Evolutionary conservation across 768 basidiomycete species (phyloP), one percentile per base, ranked within the genome.

Genomic region (Terana coerulea): DNA sequence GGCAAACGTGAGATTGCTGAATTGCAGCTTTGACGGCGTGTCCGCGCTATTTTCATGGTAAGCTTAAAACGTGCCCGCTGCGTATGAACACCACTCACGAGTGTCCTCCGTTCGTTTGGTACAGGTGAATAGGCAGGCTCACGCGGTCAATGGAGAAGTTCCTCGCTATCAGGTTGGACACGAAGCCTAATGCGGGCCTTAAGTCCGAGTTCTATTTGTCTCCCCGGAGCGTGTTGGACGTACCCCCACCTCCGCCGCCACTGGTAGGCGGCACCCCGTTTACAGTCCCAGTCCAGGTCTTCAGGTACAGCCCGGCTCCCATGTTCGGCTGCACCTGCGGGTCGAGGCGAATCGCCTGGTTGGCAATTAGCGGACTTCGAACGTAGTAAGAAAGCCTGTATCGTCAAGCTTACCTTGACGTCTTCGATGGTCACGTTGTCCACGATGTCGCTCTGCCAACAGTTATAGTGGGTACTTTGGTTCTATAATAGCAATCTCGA

Each of bases 271-370:
- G 80, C 8, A 63, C 62, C 2, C 81, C 79, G 52, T 78, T 72
- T 10, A 76, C 70, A 2, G 72, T 68, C 2, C 74, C 78, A 26
- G 73, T 73, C 78, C 79, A 82, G 0, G 77, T 73, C 63, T 82
- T 81, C 63, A 80, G 74, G 63, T 79, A 81, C 5, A 79, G 78
- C 22, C 78, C 81, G 47, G 71, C 74, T 1, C 61, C 67, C 78
- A 81, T 81, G 64, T 79, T 77, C 11, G 80, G 80, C 58, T 83
- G 80, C 8, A 78, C 68, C 17, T 64, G 64, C 1, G 75, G 59
- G 52, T 74, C 68, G 21, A 81, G 71, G 6, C 79, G 74, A 21
- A 75, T 65, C 54, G 80, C 68, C 76, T 79, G 42, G 9, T n/a
- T n/a, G n/a, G n/a, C n/a, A n/a, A n/a, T n/a, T n/a, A n/a, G n/a